Evolutionary conservation across 257 asterid genomes (phyloP), one percentile per base, ranked within the genome.

Genomic region (Echites panduratus): DNA sequence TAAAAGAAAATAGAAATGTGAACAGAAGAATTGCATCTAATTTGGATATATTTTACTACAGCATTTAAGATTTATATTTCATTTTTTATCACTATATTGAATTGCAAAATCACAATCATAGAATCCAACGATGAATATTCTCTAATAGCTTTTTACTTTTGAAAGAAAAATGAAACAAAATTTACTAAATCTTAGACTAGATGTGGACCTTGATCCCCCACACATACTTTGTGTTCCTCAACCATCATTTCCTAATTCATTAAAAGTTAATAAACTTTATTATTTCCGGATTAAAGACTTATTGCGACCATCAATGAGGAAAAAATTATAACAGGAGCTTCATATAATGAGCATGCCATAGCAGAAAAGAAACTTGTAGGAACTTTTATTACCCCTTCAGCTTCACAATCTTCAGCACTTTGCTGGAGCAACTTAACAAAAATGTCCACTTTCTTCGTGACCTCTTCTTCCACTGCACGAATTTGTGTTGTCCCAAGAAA

Each of bases 391-490:
- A 88, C 97, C 97, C 91, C 88, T 53, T 79, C 79, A 67, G 22
- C 77, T 74, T 87, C 86, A 79, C 89, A 87, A 75, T 85, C 90
- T 84, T 79, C 83, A n/a, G 90, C 89, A 68, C 79, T 80, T 24
- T 70, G 73, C 75, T 75, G 81, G 71, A 90, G 97, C 86, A 82
- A 38, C 70, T 71, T 77, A 20, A 78, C 79, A 71, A 76, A 87
- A 24, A 73, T 54, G 11, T 87, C 91, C 49, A 83, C 82, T 81
- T 85, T 88, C 81, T 85, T 87, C 0, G 85, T 65, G 73, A 84
- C 95, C 71, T 87, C 91, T 83, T 87, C 90, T 78, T 85, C 80
- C 35, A 90, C 75, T 38, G 87, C 89, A 61, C 90, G 86, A 41
- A 59, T 66, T 50, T 88, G 91, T 27, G 92, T 78, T 40, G 90